Conservation (phyloP, 148 eudicot genomes). For the Amaranthus hypochondriacus region DNA sequence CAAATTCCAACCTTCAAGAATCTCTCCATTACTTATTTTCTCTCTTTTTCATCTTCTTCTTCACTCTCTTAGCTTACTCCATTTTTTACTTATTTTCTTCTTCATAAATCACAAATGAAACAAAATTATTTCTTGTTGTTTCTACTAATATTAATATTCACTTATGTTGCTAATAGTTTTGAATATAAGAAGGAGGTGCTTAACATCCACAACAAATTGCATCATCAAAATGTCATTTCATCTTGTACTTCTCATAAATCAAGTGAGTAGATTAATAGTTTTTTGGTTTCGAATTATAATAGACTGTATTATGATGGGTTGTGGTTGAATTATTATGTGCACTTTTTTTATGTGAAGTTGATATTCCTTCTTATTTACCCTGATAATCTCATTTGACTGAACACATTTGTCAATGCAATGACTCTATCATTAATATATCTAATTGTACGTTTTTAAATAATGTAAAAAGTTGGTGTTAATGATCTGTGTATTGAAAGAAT, state of each 20-base stretch:
- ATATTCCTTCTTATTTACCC: too few relatives aligned
- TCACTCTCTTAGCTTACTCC: neutral
- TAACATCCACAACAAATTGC: conserved; percentile 7
- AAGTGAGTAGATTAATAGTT: conserved; percentile 8
- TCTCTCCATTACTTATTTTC: conserved; percentile 12
- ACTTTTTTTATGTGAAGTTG: too few relatives aligned
- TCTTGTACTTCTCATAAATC: conserved; percentile 23
- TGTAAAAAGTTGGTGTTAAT: too few relatives aligned
- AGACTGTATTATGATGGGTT: neutral
- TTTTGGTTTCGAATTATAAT: neutral
- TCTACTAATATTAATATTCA: neutral
- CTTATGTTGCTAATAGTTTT: neutral
- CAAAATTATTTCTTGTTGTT: neutral
- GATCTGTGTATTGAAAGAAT: too few relatives aligned
- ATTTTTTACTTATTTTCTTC: neutral
- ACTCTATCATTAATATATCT: too few relatives aligned
- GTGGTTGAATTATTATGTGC: too few relatives aligned
- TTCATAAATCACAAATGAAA: conserved; percentile 13
- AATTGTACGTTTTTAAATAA: too few relatives aligned
- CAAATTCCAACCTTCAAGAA: conserved; percentile 23
- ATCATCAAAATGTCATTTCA: neutral
- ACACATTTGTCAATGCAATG: too few relatives aligned
- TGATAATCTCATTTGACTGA: too few relatives aligned
- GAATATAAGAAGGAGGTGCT: conserved; percentile 15
- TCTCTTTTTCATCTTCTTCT: neutral